phyloP scores from a whole-genome alignment of 1,284 basidiomycete species.

The Gymnopus androsaceus region DNA sequence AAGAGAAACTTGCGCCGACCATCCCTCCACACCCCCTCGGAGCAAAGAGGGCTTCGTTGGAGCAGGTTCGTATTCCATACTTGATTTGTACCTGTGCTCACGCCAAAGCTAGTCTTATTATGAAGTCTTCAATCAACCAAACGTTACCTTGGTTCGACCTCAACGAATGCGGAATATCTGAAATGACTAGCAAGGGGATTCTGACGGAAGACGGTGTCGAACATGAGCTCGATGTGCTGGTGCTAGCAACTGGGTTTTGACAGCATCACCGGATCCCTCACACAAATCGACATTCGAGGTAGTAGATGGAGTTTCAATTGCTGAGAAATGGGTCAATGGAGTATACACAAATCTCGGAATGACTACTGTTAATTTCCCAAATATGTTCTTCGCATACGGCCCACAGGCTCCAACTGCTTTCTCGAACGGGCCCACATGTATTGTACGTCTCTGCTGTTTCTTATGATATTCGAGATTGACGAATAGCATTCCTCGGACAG shows the following conservation, averaged over 20 bases:
- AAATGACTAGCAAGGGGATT: constrained; percentile 23
- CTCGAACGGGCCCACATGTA: constrained; percentile 26
- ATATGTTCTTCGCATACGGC: constrained; percentile 30
- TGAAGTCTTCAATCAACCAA: constrained; percentile 27
- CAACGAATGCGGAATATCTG: constrained; percentile 23
- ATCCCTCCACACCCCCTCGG: constrained; percentile 26
- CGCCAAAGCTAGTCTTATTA: too few relatives aligned
- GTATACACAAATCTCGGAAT: constrained; percentile 26
- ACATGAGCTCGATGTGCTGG: constrained; percentile 26
- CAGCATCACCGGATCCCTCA: constrained; percentile 25
- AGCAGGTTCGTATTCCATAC: constrained; percentile 20
- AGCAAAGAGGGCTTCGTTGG: constrained; percentile 24
- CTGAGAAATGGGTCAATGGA: constrained; percentile 26
- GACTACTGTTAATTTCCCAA: constrained; percentile 23
- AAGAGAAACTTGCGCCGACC: constrained; percentile 23
- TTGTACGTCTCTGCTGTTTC: constrained; percentile 16
- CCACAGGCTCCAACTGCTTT: constrained; percentile 28
- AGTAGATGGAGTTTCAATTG: constrained; percentile 21
- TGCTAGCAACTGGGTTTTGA: constrained; percentile 31
- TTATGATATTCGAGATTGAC: neutral
- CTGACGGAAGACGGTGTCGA: constrained; percentile 22
- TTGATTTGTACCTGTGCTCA: too few relatives aligned
- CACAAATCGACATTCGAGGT: constrained; percentile 26
- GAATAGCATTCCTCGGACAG: constrained; percentile 2
- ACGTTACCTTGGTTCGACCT: constrained; percentile 27